Percentiles rank a stretch among this genome's conserved stretches.
Evolutionary conservation across 768 basidiomycete species (phyloP).

Genomic region (Coprinopsis cinerea): DNA sequence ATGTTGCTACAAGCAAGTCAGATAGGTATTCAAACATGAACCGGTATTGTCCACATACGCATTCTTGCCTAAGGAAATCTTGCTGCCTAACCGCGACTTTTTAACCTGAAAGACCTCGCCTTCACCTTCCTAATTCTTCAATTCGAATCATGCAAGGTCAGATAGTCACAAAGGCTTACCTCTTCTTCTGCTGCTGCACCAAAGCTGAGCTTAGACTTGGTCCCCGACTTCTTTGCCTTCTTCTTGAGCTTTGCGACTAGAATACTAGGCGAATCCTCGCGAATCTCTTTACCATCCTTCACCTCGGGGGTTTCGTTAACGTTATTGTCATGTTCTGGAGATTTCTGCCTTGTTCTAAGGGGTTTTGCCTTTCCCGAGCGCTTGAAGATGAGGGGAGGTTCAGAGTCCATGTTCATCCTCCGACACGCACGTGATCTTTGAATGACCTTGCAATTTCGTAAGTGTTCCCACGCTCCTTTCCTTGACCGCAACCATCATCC

Average conservation of each 20-base stretch:
- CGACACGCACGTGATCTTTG: slow-evolving; percentile 28
- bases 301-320: slow-evolving; percentile 4
- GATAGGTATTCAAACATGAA: slow-evolving; percentile 21
- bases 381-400: slow-evolving; percentile 45
- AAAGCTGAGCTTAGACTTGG: slow-evolving; percentile 72
- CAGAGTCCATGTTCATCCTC: slow-evolving; percentile 30
- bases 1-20: slow-evolving; percentile 28
- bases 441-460: slow-evolving; percentile 21
- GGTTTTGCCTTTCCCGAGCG: slow-evolving; percentile 38
- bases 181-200: slow-evolving; percentile 58
- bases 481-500: slow-evolving; percentile 20
- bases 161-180: slow-evolving; percentile 32
- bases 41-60: too few relatives aligned
- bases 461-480: slow-evolving; percentile 39
- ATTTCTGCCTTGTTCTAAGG: slow-evolving; percentile 33
- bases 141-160: slow-evolving; percentile 17
- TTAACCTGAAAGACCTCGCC: slow-evolving; percentile 73
- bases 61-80: slow-evolving; percentile 51
- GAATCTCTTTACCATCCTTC: slow-evolving; percentile 22
- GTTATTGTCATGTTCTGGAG: slow-evolving; percentile 27
- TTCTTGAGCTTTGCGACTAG: slow-evolving; percentile 66
- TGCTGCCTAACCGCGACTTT: slow-evolving; percentile 71
- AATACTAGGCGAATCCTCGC: slow-evolving; percentile 50
- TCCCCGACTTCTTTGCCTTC: slow-evolving; percentile 59
- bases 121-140: slow-evolving; percentile 43